Evolutionary conservation across 2,329 filamentous ascomycete genomes (phyloP), one percentile per base, ranked within the genome.

Genomic region (Ophiostoma novo-ulmi): DNA sequence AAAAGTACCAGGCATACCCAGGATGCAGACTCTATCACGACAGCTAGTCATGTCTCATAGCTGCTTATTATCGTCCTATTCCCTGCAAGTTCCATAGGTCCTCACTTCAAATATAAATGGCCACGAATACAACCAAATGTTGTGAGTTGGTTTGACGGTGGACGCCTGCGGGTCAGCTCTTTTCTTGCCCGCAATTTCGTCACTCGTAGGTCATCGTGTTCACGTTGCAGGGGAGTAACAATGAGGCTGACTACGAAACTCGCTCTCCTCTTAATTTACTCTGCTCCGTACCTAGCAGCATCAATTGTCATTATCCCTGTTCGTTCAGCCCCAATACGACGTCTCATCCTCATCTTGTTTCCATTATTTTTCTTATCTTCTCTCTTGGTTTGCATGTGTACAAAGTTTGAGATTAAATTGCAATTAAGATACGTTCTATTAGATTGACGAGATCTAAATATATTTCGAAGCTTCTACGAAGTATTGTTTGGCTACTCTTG

Each of bases 271-370:
- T 58, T 26, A 48, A 48, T 48, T 17, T 48, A 48, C 11, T 44
- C 44, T 48, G 14, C 14, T 48, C 13, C 22, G 7, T 55, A 55
- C n/a, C 1, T 1, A 22, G 48, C 22, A 55, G 10, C 7, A 4
- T 58, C 52, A 14, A 63, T 36, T 26, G n/a, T 61, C 5, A 26
- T 63, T 3, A 63, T 63, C 58, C 58, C 58, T 35, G 58, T 8
- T 63, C 17, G 44, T 14, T 63, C 58, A 63, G 58, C 58, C 58
- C 58, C 58, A 17, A 63, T 63, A 35, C 58, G 26, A 63, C 55
- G 55, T 61, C 26, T 61, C 55, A 14, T 35, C 22, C 52, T 58
- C 52, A 58, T 58, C 52, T 63, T 26, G 58, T 63, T 63, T 63
- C 26, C 58, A 58, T 3, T 31, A 31, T 17, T 14, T 35, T 35